These are phyloP conservation scores for Laguncularia racemosa DNA, from an alignment of 345 rosid species.

Conservation along the genomic window DNA sequence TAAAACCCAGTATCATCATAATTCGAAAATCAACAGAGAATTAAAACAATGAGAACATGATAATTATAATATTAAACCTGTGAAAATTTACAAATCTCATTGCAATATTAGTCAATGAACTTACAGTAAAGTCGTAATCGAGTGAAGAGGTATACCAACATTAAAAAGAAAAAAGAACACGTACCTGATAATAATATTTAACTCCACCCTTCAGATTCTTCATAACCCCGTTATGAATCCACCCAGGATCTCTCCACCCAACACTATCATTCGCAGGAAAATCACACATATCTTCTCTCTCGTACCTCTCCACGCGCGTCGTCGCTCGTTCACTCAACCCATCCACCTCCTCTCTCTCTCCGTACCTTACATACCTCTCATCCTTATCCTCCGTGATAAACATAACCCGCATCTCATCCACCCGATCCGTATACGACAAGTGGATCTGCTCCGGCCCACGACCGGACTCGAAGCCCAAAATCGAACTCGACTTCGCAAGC, in stretches of 20 bases:
- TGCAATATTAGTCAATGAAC: too few species aligned
- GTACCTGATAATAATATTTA: conserved; percentile 68
- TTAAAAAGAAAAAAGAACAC: neutral
- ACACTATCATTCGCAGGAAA: conserved; percentile 65
- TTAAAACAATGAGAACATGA: neutral
- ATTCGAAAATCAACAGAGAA: neutral
- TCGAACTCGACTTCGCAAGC: conserved; percentile 38
- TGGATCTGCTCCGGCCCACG: conserved; percentile 77
- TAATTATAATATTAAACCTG: neutral
- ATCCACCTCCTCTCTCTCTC: conserved; percentile 44
- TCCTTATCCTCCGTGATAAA: conserved; percentile 60
- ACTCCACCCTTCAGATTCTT: conserved; percentile 46
- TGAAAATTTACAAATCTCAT: neutral
- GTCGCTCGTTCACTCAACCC: conserved; percentile 17
- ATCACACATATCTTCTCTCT: conserved; percentile 72
- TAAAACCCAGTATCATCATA: neutral
- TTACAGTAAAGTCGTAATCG: too few species aligned
- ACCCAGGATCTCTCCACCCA: conserved; percentile 97
- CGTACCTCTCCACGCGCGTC: conserved; percentile 67
- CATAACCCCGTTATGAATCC: conserved; percentile 70
- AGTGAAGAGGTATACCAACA: too few species aligned
- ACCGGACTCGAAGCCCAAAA: conserved; percentile 18
- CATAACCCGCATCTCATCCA: conserved; percentile 83
- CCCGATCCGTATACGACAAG: conserved; percentile 48
- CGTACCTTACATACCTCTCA: conserved; percentile 57